Conservation (phyloP, 2,329 filamentous ascomycete genomes). For the Paraphaeosphaeria sporulosa region DNA sequence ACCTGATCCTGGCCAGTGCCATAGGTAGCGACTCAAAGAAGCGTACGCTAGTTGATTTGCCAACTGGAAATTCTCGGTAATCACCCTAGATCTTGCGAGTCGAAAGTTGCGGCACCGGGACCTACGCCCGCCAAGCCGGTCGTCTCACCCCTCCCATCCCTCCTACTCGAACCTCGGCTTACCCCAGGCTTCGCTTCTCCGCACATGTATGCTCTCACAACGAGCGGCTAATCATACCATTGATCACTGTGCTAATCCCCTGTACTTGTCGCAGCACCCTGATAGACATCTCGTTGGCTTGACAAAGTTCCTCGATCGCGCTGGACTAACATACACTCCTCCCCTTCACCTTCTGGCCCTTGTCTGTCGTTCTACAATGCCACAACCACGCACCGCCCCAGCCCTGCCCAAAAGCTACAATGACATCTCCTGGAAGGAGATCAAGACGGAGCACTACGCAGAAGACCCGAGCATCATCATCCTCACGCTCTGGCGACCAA, state of each 20-base stretch:
- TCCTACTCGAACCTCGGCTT: conserved; percentile 15
- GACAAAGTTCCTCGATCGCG: neutral
- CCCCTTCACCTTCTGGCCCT: conserved; percentile 12
- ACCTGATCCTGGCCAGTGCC: too few relatives aligned
- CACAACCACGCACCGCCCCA: conserved; percentile 24
- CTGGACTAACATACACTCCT: neutral
- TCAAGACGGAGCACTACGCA: conserved; percentile 52
- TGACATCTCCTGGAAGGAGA: conserved; percentile 50
- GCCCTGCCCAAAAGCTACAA: conserved; percentile 51
- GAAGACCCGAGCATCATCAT: conserved; percentile 64
- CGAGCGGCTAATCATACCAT: neutral
- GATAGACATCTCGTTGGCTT: too few relatives aligned
- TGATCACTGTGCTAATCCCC: conserved; percentile 6
- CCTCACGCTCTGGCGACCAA: conserved; percentile 69
- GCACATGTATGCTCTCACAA: conserved; percentile 10
- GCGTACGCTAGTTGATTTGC: too few relatives aligned
- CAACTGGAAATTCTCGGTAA: neutral
- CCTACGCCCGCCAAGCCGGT: conserved; percentile 15
- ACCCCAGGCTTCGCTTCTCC: conserved; percentile 14
- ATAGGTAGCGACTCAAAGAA: too few relatives aligned
- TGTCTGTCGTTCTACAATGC: conserved; percentile 22
- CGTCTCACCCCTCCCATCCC: conserved; percentile 3
- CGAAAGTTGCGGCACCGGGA: too few relatives aligned
- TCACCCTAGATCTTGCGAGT: neutral
- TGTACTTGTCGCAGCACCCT: neutral